Conservation (phyloP, 2,329 filamentous ascomycete genomes). For the Penicillium expansum region DNA sequence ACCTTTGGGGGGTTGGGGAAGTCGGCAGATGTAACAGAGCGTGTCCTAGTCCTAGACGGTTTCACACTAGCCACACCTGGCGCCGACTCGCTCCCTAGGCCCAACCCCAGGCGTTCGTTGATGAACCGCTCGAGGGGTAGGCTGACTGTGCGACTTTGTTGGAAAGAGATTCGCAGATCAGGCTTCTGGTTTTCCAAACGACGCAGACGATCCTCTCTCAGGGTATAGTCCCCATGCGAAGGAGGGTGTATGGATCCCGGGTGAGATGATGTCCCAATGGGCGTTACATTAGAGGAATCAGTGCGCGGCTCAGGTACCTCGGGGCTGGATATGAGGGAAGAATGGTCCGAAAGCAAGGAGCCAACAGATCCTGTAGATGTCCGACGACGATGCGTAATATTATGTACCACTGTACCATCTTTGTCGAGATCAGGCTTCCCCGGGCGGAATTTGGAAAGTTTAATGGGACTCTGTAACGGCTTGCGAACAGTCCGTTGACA, state of each 20-base stretch:
- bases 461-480: slow-evolving; percentile 35
- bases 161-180: slow-evolving; percentile 22
- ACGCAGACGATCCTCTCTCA: slow-evolving; percentile 34
- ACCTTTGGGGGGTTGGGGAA: slow-evolving; percentile 10
- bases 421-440: slow-evolving; percentile 23
- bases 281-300: slow-evolving; percentile 29
- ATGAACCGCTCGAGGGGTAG: slow-evolving; percentile 42
- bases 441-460: slow-evolving; percentile 28
- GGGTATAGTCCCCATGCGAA: slow-evolving; percentile 25
- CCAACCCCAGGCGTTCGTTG: slow-evolving; percentile 36
- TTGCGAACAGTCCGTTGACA: slow-evolving; percentile 17
- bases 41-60: slow-evolving; percentile 14
- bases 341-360: slow-evolving; percentile 32
- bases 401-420: slow-evolving; percentile 11
- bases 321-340: slow-evolving; percentile 32
- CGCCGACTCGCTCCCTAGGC: slow-evolving; percentile 21
- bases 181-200: slow-evolving; percentile 27
- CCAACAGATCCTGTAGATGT: slow-evolving; percentile 32
- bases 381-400: slow-evolving; percentile 19
- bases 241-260: slow-evolving; percentile 17
- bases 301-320: slow-evolving; percentile 27
- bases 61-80: slow-evolving; percentile 11
- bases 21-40: slow-evolving; percentile 27
- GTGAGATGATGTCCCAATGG: slow-evolving; percentile 23
- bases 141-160: slow-evolving; percentile 35